Evolutionary conservation across 805 yeast species (phyloP), one percentile per base, ranked within the genome.

Genomic region (Saccharomycopsis microspora): DNA sequence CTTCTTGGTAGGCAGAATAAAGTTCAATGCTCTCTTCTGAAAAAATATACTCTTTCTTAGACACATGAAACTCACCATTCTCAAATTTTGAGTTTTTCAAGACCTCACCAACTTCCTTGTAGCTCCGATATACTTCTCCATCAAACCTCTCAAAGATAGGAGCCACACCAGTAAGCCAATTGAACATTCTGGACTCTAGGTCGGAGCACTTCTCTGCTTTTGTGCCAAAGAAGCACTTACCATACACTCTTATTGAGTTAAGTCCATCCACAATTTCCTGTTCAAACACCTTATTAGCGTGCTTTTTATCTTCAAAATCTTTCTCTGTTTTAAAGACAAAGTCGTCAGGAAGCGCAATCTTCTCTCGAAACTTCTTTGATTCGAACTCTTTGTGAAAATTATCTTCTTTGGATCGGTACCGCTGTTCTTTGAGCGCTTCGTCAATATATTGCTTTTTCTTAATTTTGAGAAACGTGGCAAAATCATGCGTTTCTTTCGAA

Each of bases 241-340:
- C 69, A 56, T 67, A 75, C 10, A 74, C 67, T 54, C 75, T 64
- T 43, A 74, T 53, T 52, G 69, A 74, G 5, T 74, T 65, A 27
- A 72, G 55, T 45, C 66, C 67, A 49, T 72, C 71, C 28, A 70
- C 62, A 55, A 74, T 63, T 5, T 50, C 48, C 45, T 67, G 69
- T 54, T 71, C 76, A 8, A 58, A 51, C 3, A 42, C 37, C 45
- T 52, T 52, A 10, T 68, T 39, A 5, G n/a, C 11, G 19, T 33
- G 9, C 41, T 41, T 27, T 8, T 37, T 39, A 7, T 11, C 44
- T 10, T 35, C 42, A 35, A 19, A 43, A 5, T 39, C 44, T 8
- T 11, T 29, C 10, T 28, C 44, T 35, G 42, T 29, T 29, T 39
- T 34, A 10, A 31, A 29, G 11, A 43, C 7, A 32, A 8, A 9